Evolutionary conservation across 202 grass and related monocot genomes (phyloP), one percentile per base, ranked within the genome.

Genomic region (Miscanthus sacchariflorus): DNA sequence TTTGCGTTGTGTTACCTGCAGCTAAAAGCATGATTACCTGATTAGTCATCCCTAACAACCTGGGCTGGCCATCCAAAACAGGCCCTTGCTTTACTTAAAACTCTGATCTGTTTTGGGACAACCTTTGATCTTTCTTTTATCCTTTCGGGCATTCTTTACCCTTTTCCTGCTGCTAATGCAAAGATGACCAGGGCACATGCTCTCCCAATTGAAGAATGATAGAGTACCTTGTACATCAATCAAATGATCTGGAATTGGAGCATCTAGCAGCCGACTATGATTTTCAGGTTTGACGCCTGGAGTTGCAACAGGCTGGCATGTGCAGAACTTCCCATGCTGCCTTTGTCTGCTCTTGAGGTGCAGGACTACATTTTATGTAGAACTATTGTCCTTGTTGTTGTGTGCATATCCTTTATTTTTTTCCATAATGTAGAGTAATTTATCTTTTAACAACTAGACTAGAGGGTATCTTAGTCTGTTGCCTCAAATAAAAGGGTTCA

Each of bases 151-250:
- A 23, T 80, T 85, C 61, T 87, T 84, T 35, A 18, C 52, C 5
- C 23, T 50, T 84, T 87, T 9, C 36, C 36, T 83, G n/a, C 73
- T 45, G 58, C 45, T 2, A 63, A 63, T 79, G 10, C 82, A 75
- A 75, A 68, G 43, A 82, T 28, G 68, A 58, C 54, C 67, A 15
- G 14, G 9, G 83, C 83, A 86, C 90, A 89, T 68, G 80, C 56
- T 27, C 66, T 39, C 15, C 14, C 15, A 12, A 73, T 48, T 54
- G 10, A 14, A 63, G 52, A 84, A 77, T 78, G 70, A 71, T 68
- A 19, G 72, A 79, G 83, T 86, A 83, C 58, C 68, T 86, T 89
- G 58, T 78, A 86, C 74, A 92, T 9, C 83, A 92, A 86, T 59
- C 58, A 50, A 89, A 70, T 50, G 74, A 35, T 70, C 15, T 61